These are phyloP conservation scores for Glebionis coronaria DNA, from an alignment of 129 eudicot genomes.

Conservation along the genomic window DNA sequence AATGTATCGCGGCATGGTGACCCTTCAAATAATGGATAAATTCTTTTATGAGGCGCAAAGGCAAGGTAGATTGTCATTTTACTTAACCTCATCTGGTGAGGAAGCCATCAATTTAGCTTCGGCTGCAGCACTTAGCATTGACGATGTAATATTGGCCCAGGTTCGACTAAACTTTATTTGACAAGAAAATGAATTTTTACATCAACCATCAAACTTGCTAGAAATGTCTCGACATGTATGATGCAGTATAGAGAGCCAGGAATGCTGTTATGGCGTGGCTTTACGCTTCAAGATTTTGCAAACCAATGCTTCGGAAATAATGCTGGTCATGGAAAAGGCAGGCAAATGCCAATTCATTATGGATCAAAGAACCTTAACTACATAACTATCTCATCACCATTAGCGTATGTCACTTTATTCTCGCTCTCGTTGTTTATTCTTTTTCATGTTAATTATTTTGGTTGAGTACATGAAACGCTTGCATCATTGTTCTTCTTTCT, in stretches of 20 bases:
- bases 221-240: background rate
- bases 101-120: slow-evolving; percentile 81
- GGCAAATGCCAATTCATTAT: slow-evolving; percentile 85
- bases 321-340: slow-evolving; percentile 67
- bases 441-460: too few relatives aligned
- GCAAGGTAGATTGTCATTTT: slow-evolving; percentile 80
- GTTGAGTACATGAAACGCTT: background rate
- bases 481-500: background rate
- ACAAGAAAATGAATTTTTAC: background rate
- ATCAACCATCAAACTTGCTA: background rate
- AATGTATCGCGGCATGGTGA: slow-evolving; percentile 66
- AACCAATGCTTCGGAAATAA: slow-evolving; percentile 66
- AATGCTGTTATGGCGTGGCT: slow-evolving; percentile 83
- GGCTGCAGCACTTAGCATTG: slow-evolving; percentile 64
- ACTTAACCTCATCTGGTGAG: slow-evolving; percentile 64
- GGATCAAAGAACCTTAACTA: slow-evolving; percentile 63
- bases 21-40: slow-evolving; percentile 73
- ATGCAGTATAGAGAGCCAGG: slow-evolving; percentile 88
- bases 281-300: slow-evolving; percentile 62
- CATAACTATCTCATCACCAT: slow-evolving; percentile 67
- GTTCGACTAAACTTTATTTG: slow-evolving; percentile 37
- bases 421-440: background rate
- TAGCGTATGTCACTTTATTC: slow-evolving; percentile 44
- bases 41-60: slow-evolving; percentile 70
- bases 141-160: slow-evolving; percentile 74